Evolutionary conservation across 768 basidiomycete species (phyloP).

Genomic region (Punctularia strigosozonata): DNA sequence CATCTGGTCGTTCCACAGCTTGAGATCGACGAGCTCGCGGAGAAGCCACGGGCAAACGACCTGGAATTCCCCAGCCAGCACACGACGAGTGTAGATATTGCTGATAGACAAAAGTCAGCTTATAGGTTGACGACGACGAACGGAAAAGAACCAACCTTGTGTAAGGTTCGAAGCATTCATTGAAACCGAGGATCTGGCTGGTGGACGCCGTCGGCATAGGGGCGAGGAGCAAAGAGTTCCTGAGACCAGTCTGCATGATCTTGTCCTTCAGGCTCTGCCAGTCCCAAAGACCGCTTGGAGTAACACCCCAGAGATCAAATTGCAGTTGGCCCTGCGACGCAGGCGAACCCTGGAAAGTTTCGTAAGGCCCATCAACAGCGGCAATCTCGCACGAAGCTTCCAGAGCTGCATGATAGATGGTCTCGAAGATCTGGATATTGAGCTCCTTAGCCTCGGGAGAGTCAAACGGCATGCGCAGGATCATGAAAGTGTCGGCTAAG

Average conservation of each 20-base stretch:
- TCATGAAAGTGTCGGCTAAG: conserved; percentile 97
- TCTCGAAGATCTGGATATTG: conserved; percentile 96
- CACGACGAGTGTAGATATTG: conserved; percentile 98
- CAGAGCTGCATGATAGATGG: conserved; percentile 91
- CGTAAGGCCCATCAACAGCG: conserved; percentile 66
- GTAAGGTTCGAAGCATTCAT: conserved; percentile 99
- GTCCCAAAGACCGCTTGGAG: conserved; percentile 84
- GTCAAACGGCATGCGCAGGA: conserved; percentile 91
- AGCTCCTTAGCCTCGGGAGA: conserved; percentile 75
- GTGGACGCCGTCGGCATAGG: conserved; percentile 99
- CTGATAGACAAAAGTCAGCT: conserved; percentile 26
- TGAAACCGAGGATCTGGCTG: conserved; percentile 94
- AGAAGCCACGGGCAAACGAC: conserved; percentile 98
- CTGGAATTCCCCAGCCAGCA: conserved; percentile 99
- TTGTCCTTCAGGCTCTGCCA: conserved; percentile 83
- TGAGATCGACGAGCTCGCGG: conserved; percentile 91
- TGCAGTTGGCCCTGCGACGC: conserved; percentile 81
- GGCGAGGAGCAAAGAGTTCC: conserved; percentile 84
- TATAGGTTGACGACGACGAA: background rate
- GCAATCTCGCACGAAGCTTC: conserved; percentile 89
- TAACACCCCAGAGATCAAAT: conserved; percentile 92
- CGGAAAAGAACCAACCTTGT: conserved; percentile 49
- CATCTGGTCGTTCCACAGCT: conserved; percentile 97
- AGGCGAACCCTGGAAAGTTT: conserved; percentile 87
- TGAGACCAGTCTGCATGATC: conserved; percentile 67